Evolutionary conservation across 129 eudicot species (phyloP).

Genomic region (Solidago caesia): DNA sequence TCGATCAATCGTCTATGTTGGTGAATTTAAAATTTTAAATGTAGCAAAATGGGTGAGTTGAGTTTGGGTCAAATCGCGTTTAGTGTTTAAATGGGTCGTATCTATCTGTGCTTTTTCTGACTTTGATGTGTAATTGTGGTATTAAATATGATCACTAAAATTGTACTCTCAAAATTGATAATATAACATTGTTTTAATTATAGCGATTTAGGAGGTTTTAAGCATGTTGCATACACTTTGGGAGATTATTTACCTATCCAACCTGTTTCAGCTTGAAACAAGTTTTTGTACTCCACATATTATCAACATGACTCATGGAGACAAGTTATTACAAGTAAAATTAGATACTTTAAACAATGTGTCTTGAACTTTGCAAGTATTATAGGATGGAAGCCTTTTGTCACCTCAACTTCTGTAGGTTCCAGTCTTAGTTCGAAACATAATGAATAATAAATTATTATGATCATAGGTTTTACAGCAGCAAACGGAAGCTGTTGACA

Average conservation of each 20-base stretch:
- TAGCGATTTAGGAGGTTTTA: too few species aligned
- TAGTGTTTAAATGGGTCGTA: too few species aligned
- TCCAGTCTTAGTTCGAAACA: not conserved
- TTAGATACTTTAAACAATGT: not conserved
- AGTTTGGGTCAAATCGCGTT: not conserved
- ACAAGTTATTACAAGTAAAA: too few species aligned
- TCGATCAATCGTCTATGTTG: not conserved
- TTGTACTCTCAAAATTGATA: too few species aligned
- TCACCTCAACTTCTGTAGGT: not conserved
- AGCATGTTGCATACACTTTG: too few species aligned
- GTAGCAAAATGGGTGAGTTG: not conserved
- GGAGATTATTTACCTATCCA: too few species aligned
- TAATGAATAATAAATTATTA: not conserved
- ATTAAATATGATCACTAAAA: not conserved
- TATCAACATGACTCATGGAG: not conserved
- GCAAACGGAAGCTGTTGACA: conserved; percentile 87
- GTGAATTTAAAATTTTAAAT: not conserved
- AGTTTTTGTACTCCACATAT: too few species aligned
- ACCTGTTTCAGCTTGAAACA: too few species aligned
- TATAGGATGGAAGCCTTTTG: not conserved
- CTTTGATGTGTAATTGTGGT: not conserved
- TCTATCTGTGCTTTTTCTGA: not conserved
- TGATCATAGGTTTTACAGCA: conserved; percentile 72
- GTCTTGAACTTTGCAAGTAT: not conserved
- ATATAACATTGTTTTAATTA: too few species aligned